Conservation (phyloP, 768 basidiomycete species). For the Agrocybe pediades region DNA sequence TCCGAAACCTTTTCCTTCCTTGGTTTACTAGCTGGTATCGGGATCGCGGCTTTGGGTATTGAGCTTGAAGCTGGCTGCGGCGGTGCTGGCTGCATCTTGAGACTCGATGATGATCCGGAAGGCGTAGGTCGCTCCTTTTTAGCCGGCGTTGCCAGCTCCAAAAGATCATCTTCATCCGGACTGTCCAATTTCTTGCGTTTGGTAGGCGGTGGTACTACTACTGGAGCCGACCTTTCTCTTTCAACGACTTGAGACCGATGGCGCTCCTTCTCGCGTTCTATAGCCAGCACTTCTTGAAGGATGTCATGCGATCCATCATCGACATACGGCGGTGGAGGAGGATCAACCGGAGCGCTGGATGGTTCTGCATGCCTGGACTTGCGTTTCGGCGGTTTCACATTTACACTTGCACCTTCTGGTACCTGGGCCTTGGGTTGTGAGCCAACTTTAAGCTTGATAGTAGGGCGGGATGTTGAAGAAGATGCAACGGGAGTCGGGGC, state of each 20-base stretch:
- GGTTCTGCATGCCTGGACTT: conserved; percentile 45
- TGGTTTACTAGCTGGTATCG: conserved; percentile 25
- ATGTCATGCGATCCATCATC: conserved; percentile 85
- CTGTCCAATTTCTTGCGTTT: conserved; percentile 58
- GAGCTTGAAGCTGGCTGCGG: no score
- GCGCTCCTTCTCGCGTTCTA: conserved; percentile 67
- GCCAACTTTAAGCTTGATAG: conserved; percentile 70
- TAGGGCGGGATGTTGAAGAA: conserved; percentile 48
- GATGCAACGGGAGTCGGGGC: conserved; percentile 28
- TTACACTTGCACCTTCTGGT: conserved; percentile 28
- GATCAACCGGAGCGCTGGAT: conserved; percentile 40
- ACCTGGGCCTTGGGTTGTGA: conserved; percentile 35
- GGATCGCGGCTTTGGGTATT: conserved; percentile 23
- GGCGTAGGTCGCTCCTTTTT: conserved; percentile 57
- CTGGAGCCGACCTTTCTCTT: conserved; percentile 35
- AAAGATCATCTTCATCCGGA: conserved; percentile 61
- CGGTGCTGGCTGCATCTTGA: conserved; percentile 10
- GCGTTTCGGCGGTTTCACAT: conserved; percentile 37
- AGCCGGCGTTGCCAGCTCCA: conserved; percentile 60
- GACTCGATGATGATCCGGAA: conserved; percentile 32
- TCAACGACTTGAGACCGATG: conserved; percentile 40
- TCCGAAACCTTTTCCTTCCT: conserved; percentile 48
- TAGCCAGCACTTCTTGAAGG: conserved; percentile 79
- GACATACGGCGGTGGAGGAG: conserved; percentile 65
- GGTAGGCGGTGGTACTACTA: conserved; percentile 42